Base-by-base conservation (phyloP, 179 eudicot genomes). In the Pouteria campechiana region DNA sequence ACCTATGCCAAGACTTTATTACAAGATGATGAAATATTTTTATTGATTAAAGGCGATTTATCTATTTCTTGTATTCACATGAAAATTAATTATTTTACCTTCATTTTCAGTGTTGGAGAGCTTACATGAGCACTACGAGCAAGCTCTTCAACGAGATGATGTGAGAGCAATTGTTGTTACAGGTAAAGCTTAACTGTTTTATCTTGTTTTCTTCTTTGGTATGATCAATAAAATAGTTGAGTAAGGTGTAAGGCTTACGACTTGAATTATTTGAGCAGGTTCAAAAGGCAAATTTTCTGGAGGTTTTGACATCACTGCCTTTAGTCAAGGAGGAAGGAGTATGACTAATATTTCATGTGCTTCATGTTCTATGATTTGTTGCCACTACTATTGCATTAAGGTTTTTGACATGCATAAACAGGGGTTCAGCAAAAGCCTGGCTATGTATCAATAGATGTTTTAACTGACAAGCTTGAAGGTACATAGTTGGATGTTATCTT, bases 221-320 rank as follows among this genome's bases (percentile, higher is more conserved):
- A 16, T 27, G 56, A 29, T 45, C 36, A 22, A 31, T 15, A 11
- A 34, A n/a, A n/a, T n/a, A n/a, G n/a, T n/a, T n/a, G n/a, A n/a
- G n/a, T 42, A 13, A 24, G 21, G 11, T 19, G 1, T 19, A 48
- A 30, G 34, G 31, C 40, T 37, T 21, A 20, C 51, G 6, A 2
- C 41, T 35, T 33, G 42, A 27, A 0, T 60, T 57, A 19, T 28
- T 60, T 46, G 38, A 56, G 32, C 76, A 88, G 97, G 97, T 67
- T 74, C 73, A 31, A 70, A 78, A 39, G 95, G 97, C 24, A 85
- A 79, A 29, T 88, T 88, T 60, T 88, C 95, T 34, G 95, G 94
- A 32, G 95, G 97, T 42, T 88, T 88, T 61, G 95, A 88, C 58
- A 88, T 84, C 32, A 50, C 78, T 18, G 76, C 95, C 43, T 88